These are phyloP conservation scores for Sherardia arvensis DNA, from an alignment of 257 asterid species.

Conservation along the genomic window DNA sequence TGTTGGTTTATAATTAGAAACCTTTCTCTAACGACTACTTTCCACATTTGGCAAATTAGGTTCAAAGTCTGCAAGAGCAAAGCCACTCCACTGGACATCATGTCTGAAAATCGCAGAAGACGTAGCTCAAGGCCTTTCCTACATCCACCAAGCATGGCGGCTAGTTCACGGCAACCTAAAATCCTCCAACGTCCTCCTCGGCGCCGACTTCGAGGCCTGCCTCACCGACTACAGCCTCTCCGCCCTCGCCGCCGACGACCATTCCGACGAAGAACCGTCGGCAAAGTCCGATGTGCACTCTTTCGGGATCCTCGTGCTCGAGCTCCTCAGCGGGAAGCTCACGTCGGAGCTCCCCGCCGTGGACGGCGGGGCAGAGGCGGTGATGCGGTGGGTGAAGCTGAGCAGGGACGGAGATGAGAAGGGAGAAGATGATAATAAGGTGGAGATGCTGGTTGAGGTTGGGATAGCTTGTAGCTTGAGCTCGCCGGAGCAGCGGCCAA, in stretches of 20 bases:
- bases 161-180: slow-evolving; percentile 87
- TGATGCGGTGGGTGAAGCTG: slow-evolving; percentile 62
- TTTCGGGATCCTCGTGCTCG: slow-evolving; percentile 63
- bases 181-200: slow-evolving; percentile 74
- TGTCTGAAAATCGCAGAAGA: slow-evolving; percentile 95
- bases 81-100: slow-evolving; percentile 96
- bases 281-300: slow-evolving; percentile 79
- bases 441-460: slow-evolving; percentile 76
- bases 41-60: slow-evolving; percentile 9
- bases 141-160: slow-evolving; percentile 95
- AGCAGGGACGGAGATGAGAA: slow-evolving; percentile 44
- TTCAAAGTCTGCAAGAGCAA: slow-evolving; percentile 66
- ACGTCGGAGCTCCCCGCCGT: slow-evolving; percentile 50
- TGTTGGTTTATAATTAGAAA: too few species aligned
- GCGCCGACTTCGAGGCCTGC: slow-evolving; percentile 90
- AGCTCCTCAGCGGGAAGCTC: slow-evolving; percentile 64
- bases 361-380: slow-evolving; percentile 28
- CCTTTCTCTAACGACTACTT: neutral
- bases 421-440: slow-evolving; percentile 28
- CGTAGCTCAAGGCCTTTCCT: slow-evolving; percentile 83
- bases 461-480: slow-evolving; percentile 60
- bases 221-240: slow-evolving; percentile 66
- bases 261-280: slow-evolving; percentile 33
- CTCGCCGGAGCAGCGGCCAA: slow-evolving; percentile 72
- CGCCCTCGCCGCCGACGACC: slow-evolving; percentile 35